Conservation (phyloP, 2,329 filamentous ascomycete species). For the Clonostachys rosea region DNA sequence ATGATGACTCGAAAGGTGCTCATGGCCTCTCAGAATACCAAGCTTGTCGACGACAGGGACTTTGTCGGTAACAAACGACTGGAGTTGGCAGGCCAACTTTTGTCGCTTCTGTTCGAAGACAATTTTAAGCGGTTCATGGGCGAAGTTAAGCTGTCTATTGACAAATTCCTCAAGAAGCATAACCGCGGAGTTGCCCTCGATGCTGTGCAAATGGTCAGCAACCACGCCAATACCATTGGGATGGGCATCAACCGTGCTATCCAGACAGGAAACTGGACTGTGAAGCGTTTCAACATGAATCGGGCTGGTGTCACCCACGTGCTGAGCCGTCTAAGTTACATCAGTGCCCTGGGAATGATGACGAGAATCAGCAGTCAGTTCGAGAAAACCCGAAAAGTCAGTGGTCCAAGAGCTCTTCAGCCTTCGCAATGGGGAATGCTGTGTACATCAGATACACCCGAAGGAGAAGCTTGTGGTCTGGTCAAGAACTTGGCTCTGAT, state of each 20-base stretch:
- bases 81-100: conserved; percentile 88
- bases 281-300: conserved; percentile 99
- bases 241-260: conserved; percentile 93
- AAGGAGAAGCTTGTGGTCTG: conserved; percentile 96
- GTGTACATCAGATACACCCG: conserved; percentile 93
- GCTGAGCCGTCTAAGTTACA: conserved; percentile 91
- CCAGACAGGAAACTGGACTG: conserved; percentile 94
- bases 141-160: conserved; percentile 87
- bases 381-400: conserved; percentile 96
- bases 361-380: conserved; percentile 97
- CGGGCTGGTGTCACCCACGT: conserved; percentile 95
- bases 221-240: conserved; percentile 83
- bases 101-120: conserved; percentile 94
- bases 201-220: conserved; percentile 76
- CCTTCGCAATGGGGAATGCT: conserved; percentile 98
- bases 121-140: conserved; percentile 93
- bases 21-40: conserved; percentile 87
- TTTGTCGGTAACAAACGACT: conserved; percentile 97
- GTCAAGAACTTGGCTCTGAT: conserved; percentile 98
- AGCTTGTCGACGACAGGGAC: conserved; percentile 90
- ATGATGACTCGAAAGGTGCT: conserved; percentile 96
- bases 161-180: conserved; percentile 92
- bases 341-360: conserved; percentile 98
- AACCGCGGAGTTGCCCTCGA: conserved; percentile 87
- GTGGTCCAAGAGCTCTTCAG: conserved; percentile 89